Percentiles rank a stretch among this genome's conserved stretches.
Evolutionary conservation across 768 basidiomycete species (phyloP).

Genomic region (Tephrocybe sp.): DNA sequence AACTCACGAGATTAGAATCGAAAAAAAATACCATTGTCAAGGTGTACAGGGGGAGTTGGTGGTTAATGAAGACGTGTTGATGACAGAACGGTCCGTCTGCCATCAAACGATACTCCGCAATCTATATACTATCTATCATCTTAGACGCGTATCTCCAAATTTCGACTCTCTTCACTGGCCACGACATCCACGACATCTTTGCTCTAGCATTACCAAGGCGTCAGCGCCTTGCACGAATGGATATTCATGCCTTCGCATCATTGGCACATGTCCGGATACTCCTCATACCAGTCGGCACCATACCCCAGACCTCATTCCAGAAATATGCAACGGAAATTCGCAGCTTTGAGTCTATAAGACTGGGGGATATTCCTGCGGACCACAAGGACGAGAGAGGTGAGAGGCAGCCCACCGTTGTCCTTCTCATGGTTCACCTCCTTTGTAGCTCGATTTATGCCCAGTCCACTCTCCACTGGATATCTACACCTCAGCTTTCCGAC

Average conservation of each 20-base stretch:
- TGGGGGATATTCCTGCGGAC: conserved; percentile 83
- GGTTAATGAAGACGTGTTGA: conserved; percentile 9
- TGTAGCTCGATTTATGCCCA: conserved; percentile 81
- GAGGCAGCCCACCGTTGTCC: conserved; percentile 15
- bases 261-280: conserved; percentile 86
- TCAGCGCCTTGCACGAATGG: conserved; percentile 45
- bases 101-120: background rate
- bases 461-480: conserved; percentile 69
- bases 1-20: conserved; percentile 4
- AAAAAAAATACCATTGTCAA: conserved; percentile 16
- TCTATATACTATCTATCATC: background rate
- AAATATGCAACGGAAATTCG: conserved; percentile 74
- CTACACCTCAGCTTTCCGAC: conserved; percentile 80
- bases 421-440: conserved; percentile 25
- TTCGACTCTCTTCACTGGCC: background rate
- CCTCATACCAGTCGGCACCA: conserved; percentile 81
- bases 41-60: conserved; percentile 2
- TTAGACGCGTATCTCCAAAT: conserved; percentile 1
- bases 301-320: conserved; percentile 69
- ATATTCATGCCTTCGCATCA: conserved; percentile 71
- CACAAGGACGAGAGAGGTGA: conserved; percentile 75
- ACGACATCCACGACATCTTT: conserved; percentile 1
- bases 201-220: background rate
- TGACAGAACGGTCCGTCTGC: background rate
- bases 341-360: conserved; percentile 68